Percentiles rank a stretch among this genome's conserved stretches.
Conservation (phyloP, 2,329 filamentous ascomycete genomes). For the Penicillium occitanis region DNA sequence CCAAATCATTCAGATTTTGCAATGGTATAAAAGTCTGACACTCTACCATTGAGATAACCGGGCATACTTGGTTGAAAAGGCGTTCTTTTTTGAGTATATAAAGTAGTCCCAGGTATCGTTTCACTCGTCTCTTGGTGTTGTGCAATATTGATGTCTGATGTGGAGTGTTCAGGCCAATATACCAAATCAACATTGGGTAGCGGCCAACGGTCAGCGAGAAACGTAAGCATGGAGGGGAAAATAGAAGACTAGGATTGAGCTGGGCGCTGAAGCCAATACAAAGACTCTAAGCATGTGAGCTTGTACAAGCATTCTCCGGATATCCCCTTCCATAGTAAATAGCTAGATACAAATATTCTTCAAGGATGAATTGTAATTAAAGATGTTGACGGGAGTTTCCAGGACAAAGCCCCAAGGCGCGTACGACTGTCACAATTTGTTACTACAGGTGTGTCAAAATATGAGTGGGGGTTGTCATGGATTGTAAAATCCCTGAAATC, state of each 20-base stretch:
- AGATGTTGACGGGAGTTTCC: neutral
- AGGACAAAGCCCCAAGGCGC: neutral
- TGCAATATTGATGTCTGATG: neutral
- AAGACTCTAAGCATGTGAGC: neutral
- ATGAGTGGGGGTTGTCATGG: neutral
- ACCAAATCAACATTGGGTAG: neutral
- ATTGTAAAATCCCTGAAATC: neutral
- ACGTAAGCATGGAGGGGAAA: neutral
- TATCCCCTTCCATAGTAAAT: neutral
- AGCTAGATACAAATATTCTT: neutral
- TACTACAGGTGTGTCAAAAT: too few relatives aligned
- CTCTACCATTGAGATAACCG: slow-evolving; percentile 7
- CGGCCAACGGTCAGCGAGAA: neutral
- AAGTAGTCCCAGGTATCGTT: too few relatives aligned
- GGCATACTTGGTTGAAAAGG: neutral
- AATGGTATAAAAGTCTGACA: neutral
- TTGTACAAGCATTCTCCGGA: neutral
- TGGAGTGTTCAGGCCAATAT: neutral
- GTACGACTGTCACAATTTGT: neutral
- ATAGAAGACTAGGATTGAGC: neutral
- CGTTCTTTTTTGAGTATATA: neutral
- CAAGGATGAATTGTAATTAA: neutral
- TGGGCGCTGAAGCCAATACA: neutral
- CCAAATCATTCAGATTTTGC: neutral
- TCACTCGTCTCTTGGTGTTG: neutral